Conservation (phyloP, 1,284 basidiomycete genomes). For the Tetrapyrgos nigripes region DNA sequence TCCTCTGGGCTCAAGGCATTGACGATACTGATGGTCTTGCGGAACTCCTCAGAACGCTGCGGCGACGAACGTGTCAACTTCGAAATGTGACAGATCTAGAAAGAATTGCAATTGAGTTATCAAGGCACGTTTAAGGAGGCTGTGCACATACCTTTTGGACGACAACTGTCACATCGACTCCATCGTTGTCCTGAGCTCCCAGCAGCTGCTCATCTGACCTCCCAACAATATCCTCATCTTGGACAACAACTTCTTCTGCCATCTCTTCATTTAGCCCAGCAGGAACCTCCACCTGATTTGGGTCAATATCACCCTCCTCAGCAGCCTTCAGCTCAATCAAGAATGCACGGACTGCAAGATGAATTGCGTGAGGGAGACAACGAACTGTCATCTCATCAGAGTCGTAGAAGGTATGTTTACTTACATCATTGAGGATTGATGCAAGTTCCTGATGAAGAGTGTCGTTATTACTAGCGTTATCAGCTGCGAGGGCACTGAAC, state of each 20-base stretch:
- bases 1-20: not conserved
- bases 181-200: not conserved
- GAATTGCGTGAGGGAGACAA: conserved; percentile 4
- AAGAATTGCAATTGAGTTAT: not conserved
- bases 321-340: not conserved
- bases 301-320: not conserved
- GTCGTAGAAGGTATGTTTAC: not conserved
- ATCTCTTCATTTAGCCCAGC: not conserved
- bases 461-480: not conserved
- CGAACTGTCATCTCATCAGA: not conserved
- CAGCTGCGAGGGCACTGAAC: not conserved
- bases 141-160: not conserved
- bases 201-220: not conserved
- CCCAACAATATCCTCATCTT: not conserved
- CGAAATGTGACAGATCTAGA: conserved; percentile 1
- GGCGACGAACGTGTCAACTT: conserved; percentile 2
- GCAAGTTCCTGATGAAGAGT: too few species aligned
- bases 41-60: not conserved
- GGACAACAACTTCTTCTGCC: not conserved
- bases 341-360: not conserved
- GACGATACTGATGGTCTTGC: not conserved
- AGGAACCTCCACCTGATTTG: not conserved
- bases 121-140: not conserved
- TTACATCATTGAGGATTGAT: not conserved
- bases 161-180: not conserved